Percentiles rank a stretch among this genome's conserved stretches.
phyloP scores from a whole-genome alignment of 768 basidiomycete species.

The Boletus vinaceobasis region DNA sequence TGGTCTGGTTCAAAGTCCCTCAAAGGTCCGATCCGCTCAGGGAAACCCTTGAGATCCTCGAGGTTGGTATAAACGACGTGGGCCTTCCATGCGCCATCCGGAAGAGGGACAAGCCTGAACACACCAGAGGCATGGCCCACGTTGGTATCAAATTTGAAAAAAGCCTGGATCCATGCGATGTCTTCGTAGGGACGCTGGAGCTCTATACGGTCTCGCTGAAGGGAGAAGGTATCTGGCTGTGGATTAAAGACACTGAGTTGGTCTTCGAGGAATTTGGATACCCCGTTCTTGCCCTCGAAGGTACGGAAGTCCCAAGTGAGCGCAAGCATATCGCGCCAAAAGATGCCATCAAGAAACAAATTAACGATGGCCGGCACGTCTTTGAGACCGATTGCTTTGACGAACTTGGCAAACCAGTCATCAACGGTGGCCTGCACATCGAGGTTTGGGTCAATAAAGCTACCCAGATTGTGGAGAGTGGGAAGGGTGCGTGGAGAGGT shows the following conservation, averaged over 20 bases:
- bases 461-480: constrained; percentile 23
- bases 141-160: constrained; percentile 44
- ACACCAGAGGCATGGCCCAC: constrained; percentile 41
- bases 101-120: constrained; percentile 44
- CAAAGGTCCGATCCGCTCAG: constrained; percentile 41
- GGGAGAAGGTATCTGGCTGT: constrained; percentile 18
- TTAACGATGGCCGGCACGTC: constrained; percentile 36
- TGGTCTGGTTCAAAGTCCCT: too few relatives aligned
- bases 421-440: constrained; percentile 35
- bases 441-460: constrained; percentile 29
- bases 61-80: constrained; percentile 49
- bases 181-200: constrained; percentile 34
- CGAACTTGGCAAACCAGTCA: constrained; percentile 43
- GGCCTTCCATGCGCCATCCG: constrained; percentile 45
- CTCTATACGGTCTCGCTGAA: constrained; percentile 16
- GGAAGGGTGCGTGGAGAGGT: constrained; percentile 13
- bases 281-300: constrained; percentile 41
- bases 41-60: constrained; percentile 46
- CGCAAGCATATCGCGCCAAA: constrained; percentile 61
- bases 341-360: constrained; percentile 34
- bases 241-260: constrained; percentile 34
- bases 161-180: constrained; percentile 41
- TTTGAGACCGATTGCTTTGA: constrained; percentile 29
- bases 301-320: constrained; percentile 65
- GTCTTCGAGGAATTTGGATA: constrained; percentile 45